Percentiles rank a stretch among this genome's conserved stretches.
These are phyloP conservation scores for Schizophyllum commune DNA, from an alignment of 1,284 basidiomycete genomes.

Conservation along the genomic window DNA sequence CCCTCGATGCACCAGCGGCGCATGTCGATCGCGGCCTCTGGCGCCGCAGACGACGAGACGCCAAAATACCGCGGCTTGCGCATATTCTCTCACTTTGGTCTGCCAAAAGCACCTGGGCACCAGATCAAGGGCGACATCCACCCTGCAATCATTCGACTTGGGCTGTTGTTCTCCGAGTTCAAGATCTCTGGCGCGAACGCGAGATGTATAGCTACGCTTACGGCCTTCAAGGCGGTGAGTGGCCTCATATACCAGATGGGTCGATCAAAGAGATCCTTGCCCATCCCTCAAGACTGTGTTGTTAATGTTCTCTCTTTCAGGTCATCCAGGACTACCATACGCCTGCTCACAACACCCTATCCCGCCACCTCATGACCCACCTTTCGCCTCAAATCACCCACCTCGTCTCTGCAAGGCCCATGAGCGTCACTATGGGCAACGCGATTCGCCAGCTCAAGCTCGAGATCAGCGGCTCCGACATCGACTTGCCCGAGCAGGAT, in stretches of 20 bases:
- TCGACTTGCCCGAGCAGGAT: slow-evolving; percentile 90
- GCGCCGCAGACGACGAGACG: slow-evolving; percentile 23
- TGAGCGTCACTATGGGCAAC: slow-evolving; percentile 95
- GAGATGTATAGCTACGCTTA: slow-evolving; percentile 80
- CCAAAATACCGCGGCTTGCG: slow-evolving; percentile 48
- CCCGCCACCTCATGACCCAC: slow-evolving; percentile 81
- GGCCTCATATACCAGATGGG: slow-evolving; percentile 1
- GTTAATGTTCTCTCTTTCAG: slow-evolving; percentile 28
- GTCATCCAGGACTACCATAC: slow-evolving; percentile 85
- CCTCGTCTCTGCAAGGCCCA: slow-evolving; percentile 78
- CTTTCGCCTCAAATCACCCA: slow-evolving; percentile 89
- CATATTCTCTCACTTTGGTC: slow-evolving; percentile 78
- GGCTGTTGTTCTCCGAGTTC: slow-evolving; percentile 78
- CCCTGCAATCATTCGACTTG: slow-evolving; percentile 71
- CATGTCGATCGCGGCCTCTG: background rate
- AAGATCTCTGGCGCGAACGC: slow-evolving; percentile 85
- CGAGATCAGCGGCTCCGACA: slow-evolving; percentile 88
- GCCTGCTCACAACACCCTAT: slow-evolving; percentile 75
- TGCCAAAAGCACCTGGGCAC: slow-evolving; percentile 53
- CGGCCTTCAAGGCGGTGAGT: slow-evolving; percentile 75
- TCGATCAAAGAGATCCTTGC: background rate
- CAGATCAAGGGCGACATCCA: slow-evolving; percentile 75
- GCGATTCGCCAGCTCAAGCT: slow-evolving; percentile 93
- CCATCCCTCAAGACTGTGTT: background rate
- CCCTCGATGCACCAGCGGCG: background rate